Base-by-base conservation (phyloP, 768 basidiomycete genomes). In the Mycena metata region DNA sequence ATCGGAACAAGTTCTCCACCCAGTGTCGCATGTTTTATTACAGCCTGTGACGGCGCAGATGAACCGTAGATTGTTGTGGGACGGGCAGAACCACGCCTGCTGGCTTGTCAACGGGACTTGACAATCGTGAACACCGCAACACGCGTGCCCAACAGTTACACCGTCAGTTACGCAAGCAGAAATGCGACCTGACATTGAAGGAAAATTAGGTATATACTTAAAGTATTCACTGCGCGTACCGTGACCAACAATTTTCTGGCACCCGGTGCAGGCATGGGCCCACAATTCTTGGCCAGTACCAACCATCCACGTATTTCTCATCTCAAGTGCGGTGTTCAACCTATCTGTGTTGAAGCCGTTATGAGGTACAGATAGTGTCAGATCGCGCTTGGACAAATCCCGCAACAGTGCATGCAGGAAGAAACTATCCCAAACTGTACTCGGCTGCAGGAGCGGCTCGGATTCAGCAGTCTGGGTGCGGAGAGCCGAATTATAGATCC, bases 101-200 rank as follows among this genome's bases (percentile, higher is more conserved):
- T 57, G 47, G 5, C 26, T 60, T 12, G 43, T 15, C 3, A 77
- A 58, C 10, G 74, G 64, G 15, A 57, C 49, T 16, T 69, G 58
- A 51, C 77, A 78, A 39, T 77, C 66, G 45, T 73, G 69, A 2
- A 73, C 60, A 5, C 51, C 62, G 57, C 77, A 78, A 33, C 75
- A 74, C 0, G 71, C 75, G 62, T 73, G 74, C 1, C 76, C 77
- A 3, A 78, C 62, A 9, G 73, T 68, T 10, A 78, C 69, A 19
- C 77, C 76, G 60, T 78, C 76, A 2, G 71, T 75, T 10, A 77
- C 74, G 13, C 66, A 69, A 7, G 76, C 64, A 1, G 42, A 42
- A 50, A 66, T 21, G 3, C 59, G 59, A 10, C 13, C 59, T 60
- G 26, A 57, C 24, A 35, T 2, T 2, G 23, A 41, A 21, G 23